A percentile compares a stretch with the other conserved stretches of the same genome.
Conservation (phyloP, 1,284 basidiomycete species). For the Ceratobasidium sp. region DNA sequence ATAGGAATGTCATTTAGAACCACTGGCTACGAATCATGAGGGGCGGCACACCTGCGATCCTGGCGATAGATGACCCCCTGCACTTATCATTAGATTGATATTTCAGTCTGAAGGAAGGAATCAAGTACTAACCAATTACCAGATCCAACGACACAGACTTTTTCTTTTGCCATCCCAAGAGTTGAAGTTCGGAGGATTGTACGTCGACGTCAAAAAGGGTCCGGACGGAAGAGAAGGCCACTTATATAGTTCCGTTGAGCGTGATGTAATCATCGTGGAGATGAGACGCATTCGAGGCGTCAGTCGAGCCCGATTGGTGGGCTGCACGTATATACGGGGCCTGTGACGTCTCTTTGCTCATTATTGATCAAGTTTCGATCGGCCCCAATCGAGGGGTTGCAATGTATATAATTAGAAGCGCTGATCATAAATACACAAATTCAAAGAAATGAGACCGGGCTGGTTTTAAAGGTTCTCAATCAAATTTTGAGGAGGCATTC, state of each 20-base stretch:
- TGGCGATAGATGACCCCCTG: too few species aligned
- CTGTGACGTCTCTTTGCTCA: not conserved
- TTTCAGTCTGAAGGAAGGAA: slow-evolving; percentile 1
- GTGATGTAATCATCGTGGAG: not conserved
- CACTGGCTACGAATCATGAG: not conserved
- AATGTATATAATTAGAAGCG: not conserved
- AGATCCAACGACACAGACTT: slow-evolving; percentile 60
- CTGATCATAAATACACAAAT: not conserved
- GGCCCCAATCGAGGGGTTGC: not conserved
- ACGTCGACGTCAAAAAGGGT: not conserved
- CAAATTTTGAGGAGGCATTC: slow-evolving; percentile 27
- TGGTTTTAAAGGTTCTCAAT: slow-evolving; percentile 1
- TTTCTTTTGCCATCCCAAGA: slow-evolving; percentile 50
- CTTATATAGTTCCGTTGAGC: not conserved
- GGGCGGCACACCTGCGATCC: too few species aligned
- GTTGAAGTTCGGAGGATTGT: not conserved
- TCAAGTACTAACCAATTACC: slow-evolving; percentile 48
- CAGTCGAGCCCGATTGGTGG: not conserved
- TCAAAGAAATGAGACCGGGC: not conserved
- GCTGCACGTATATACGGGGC: not conserved
- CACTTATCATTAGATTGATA: too few species aligned
- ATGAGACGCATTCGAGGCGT: not conserved
- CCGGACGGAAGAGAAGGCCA: too few species aligned
- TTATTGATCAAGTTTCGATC: too few species aligned
- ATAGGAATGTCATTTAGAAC: not conserved